phyloP scores from a whole-genome alignment of 2,329 filamentous ascomycete species.

The Orbilia brochopaga region DNA sequence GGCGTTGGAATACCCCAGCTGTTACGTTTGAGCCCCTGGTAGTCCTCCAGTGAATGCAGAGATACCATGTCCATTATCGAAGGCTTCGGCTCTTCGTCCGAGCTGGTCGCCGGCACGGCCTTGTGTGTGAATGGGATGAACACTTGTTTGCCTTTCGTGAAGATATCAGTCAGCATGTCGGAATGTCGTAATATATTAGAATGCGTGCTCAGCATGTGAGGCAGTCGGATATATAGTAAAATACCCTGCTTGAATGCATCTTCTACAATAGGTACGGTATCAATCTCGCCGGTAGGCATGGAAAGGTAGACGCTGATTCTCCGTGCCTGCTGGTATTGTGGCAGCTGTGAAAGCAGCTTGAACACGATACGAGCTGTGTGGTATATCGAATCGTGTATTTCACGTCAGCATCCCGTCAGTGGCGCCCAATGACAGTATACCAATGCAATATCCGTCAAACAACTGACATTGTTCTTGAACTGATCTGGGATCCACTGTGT shows the following conservation, averaged over 20 bases:
- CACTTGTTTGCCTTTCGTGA: slow-evolving; percentile 73
- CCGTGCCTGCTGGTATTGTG: slow-evolving; percentile 71
- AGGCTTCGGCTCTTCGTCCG: slow-evolving; percentile 28
- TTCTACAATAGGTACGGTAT: slow-evolving; percentile 79
- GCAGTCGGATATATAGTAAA: neutral
- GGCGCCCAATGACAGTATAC: too few species aligned
- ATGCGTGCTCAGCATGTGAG: neutral
- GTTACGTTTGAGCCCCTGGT: slow-evolving; percentile 76
- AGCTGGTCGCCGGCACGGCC: neutral
- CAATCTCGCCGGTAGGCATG: slow-evolving; percentile 86
- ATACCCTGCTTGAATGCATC: slow-evolving; percentile 68
- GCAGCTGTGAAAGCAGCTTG: slow-evolving; percentile 45
- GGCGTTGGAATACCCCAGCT: slow-evolving; percentile 96
- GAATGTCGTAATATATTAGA: neutral
- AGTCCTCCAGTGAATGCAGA: slow-evolving; percentile 75
- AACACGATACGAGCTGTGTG: slow-evolving; percentile 17
- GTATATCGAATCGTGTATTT: neutral
- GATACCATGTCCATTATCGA: slow-evolving; percentile 91
- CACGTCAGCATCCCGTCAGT: neutral
- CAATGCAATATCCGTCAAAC: neutral
- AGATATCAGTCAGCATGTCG: neutral
- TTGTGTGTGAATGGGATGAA: slow-evolving; percentile 86
- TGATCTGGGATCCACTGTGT: slow-evolving; percentile 13
- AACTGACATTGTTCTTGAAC: slow-evolving; percentile 43
- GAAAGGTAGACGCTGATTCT: slow-evolving; percentile 87